Conservation (phyloP, 1,284 basidiomycete genomes). For the Exobasidium cylindrosporum region DNA sequence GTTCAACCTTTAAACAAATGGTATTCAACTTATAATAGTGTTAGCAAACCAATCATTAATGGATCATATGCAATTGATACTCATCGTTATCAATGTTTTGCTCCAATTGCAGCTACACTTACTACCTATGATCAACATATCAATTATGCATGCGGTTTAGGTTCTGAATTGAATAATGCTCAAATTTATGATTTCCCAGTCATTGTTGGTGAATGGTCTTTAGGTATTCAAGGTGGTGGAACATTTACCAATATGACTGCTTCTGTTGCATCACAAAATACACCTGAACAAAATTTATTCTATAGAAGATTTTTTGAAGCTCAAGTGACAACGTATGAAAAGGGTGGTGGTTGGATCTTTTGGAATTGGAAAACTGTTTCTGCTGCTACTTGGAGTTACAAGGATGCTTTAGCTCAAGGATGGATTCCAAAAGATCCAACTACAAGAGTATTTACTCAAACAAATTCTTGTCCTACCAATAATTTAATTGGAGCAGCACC, state of each 20-base stretch:
- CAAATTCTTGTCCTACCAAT: slow-evolving; percentile 12
- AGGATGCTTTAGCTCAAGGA: slow-evolving; percentile 17
- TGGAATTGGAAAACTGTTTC: slow-evolving; percentile 23
- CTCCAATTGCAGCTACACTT: background rate
- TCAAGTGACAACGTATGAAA: slow-evolving; percentile 20
- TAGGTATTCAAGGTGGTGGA: slow-evolving; percentile 12
- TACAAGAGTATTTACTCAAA: slow-evolving; percentile 7
- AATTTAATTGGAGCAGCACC: background rate
- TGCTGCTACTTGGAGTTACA: slow-evolving; percentile 17
- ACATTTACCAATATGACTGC: slow-evolving; percentile 14
- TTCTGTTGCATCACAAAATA: slow-evolving; percentile 15
- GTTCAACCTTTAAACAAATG: slow-evolving; percentile 23
- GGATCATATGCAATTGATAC: slow-evolving; percentile 12
- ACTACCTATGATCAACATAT: slow-evolving; percentile 15
- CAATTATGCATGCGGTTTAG: slow-evolving; percentile 4
- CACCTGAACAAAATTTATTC: slow-evolving; percentile 15
- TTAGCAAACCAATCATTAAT: background rate
- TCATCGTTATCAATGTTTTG: slow-evolving; percentile 20
- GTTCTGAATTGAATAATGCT: background rate
- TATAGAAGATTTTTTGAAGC: slow-evolving; percentile 22
- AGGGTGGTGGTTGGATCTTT: slow-evolving; percentile 10
- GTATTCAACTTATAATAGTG: slow-evolving; percentile 6
- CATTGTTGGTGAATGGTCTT: slow-evolving; percentile 18
- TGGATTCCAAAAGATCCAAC: slow-evolving; percentile 22
- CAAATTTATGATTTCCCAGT: slow-evolving; percentile 5